Conservation (phyloP, 2,329 filamentous ascomycete species). For the Phialophora chinensis region DNA sequence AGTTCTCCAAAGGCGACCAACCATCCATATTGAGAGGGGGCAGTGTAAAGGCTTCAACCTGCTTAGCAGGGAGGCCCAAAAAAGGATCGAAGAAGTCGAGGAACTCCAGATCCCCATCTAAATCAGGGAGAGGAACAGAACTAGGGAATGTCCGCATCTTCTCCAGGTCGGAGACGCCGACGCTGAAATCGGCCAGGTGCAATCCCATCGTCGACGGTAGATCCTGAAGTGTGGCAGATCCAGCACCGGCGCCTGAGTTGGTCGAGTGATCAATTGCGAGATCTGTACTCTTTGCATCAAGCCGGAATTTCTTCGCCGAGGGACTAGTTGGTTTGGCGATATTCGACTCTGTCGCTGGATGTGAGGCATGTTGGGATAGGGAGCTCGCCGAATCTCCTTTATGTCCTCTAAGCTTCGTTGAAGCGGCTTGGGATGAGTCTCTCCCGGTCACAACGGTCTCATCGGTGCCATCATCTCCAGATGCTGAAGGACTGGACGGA, state of each 20-base stretch:
- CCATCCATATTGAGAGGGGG: slow-evolving; percentile 27
- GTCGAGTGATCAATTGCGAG: not conserved
- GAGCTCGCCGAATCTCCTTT: not conserved
- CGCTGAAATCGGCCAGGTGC: slow-evolving; percentile 22
- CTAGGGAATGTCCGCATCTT: slow-evolving; percentile 33
- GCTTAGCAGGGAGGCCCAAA: slow-evolving; percentile 28
- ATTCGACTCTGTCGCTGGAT: not conserved
- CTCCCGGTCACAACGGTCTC: not conserved
- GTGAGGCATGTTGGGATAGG: not conserved
- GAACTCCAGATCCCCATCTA: slow-evolving; percentile 32
- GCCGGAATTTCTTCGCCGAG: not conserved
- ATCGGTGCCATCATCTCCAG: slow-evolving; percentile 8
- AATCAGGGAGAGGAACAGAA: slow-evolving; percentile 30
- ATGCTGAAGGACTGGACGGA: not conserved
- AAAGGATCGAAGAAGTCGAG: slow-evolving; percentile 36
- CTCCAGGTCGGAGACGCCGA: slow-evolving; percentile 28
- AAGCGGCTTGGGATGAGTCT: not conserved
- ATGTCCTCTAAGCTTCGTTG: not conserved
- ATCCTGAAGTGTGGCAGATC: not conserved
- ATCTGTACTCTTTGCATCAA: not conserved
- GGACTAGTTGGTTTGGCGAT: not conserved
- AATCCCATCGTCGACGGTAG: slow-evolving; percentile 13
- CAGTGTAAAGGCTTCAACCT: slow-evolving; percentile 27
- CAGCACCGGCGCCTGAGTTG: not conserved
- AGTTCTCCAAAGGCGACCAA: slow-evolving; percentile 33